These are phyloP conservation scores for Ophiostoma tasmaniense DNA, from an alignment of 2,329 filamentous ascomycete genomes.

Conservation along the genomic window DNA sequence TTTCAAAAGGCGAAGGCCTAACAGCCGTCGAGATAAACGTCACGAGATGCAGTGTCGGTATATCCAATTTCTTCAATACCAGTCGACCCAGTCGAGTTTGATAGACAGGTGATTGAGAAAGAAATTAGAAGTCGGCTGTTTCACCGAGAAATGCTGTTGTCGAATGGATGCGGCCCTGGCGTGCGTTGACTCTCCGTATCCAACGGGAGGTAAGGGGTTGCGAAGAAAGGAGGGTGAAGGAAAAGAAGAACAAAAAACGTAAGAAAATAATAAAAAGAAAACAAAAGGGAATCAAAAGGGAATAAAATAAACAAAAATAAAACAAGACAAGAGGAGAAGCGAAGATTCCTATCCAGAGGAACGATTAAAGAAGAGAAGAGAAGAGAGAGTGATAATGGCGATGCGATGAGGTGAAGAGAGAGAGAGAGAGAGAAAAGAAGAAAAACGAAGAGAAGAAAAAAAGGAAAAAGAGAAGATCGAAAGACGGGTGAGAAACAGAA, in stretches of 20 bases:
- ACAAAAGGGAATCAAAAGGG: background rate
- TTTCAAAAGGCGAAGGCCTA: too few species aligned
- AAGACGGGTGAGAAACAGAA: background rate
- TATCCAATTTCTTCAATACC: too few species aligned
- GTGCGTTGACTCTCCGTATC: background rate
- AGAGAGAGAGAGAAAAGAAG: background rate
- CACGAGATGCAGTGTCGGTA: background rate
- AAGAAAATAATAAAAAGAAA: background rate
- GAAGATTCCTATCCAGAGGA: background rate
- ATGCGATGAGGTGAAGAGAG: background rate
- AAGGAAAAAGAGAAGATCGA: background rate
- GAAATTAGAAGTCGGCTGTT: background rate
- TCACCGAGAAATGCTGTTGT: background rate
- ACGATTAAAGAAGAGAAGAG: background rate
- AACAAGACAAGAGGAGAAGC: background rate
- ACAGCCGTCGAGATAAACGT: background rate
- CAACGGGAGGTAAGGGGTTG: slow-evolving; percentile 4
- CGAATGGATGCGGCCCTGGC: background rate
- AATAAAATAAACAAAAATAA: background rate
- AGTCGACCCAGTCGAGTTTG: background rate
- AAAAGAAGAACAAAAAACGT: background rate
- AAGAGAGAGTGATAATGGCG: background rate
- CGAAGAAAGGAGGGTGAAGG: background rate
- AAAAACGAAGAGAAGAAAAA: background rate
- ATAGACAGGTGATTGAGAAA: background rate